Base-by-base conservation (phyloP, 805 yeast species). In the Lipomyces yamanashiensis region DNA sequence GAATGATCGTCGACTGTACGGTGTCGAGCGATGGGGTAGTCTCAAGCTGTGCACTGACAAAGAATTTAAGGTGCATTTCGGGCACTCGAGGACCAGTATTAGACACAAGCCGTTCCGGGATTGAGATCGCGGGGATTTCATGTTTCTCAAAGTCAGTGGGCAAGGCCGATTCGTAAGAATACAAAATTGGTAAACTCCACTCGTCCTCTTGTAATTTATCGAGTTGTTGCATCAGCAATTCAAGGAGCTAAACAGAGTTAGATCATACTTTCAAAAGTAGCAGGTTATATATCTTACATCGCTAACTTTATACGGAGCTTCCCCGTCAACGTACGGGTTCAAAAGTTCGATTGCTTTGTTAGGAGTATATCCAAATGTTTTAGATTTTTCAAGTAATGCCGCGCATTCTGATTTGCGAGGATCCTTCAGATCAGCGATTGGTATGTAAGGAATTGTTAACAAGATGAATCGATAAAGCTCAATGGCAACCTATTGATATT, bases 21-120 rank as follows among this genome's bases (percentile, higher is more conserved):
- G 85, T 72, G 0, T 77, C 78, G 3, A 79, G 75, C 2, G 82
- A 76, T 0, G 92, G 89, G 3, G 85, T 85, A 0, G 97, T 90
- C 59, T 85, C 87, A 58, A 89, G 84, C 2, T 80, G 53, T 59
- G 58, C 9, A 77, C 68, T 40, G 87, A 90, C 15, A 87, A 85
- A 69, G 86, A 86, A 72, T 23, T 50, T 55, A 28, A 59, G 50
- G 88, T 82, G 21, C 84, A 76, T 48, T 80, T 78, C 71, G 90
- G 81, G 66, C 92, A 88, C 48, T 79, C 19, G 17, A 10, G 62
- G 37, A n/a, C 15, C 21, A 7, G 44, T 56, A 37, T 48, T 10
- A 17, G 54, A 33, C 28, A n/a, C 17, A 28, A 53, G 50, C 19
- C 17, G 28, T 19, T 57, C 58, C 71, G 75, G 63, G 76, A 76